phyloP scores from a whole-genome alignment of 2,329 filamentous ascomycete species.

The Xylariaceae sp. region DNA sequence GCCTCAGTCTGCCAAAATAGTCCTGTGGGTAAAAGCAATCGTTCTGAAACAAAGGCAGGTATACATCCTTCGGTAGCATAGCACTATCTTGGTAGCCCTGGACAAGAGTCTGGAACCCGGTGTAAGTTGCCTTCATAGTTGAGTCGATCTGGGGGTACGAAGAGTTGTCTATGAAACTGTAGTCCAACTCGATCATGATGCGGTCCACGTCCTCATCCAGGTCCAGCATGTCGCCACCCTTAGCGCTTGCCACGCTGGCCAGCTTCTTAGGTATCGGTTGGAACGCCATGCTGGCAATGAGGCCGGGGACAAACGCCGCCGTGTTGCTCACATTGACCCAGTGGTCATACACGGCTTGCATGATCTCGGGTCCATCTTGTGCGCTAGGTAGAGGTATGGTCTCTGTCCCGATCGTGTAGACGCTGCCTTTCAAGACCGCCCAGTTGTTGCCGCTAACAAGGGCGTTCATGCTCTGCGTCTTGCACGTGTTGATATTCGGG shows the following conservation, averaged over 20 bases:
- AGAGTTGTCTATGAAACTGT: conserved; percentile 42
- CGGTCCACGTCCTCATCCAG: conserved; percentile 47
- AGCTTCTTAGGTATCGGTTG: conserved; percentile 48
- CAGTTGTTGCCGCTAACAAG: conserved; percentile 54
- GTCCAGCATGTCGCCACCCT: conserved; percentile 48
- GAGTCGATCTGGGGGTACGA: conserved; percentile 42
- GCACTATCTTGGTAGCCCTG: conserved; percentile 42
- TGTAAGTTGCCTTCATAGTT: conserved; percentile 46
- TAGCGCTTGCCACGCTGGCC: conserved; percentile 39
- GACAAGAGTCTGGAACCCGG: conserved; percentile 41
- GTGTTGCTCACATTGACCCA: conserved; percentile 43
- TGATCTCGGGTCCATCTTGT: conserved; percentile 36
- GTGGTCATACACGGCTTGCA: conserved; percentile 41
- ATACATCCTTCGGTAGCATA: conserved; percentile 41
- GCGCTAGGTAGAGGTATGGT: conserved; percentile 43
- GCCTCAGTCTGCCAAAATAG: conserved; percentile 48
- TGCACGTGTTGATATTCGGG: conserved; percentile 50
- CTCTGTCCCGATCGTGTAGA: conserved; percentile 48
- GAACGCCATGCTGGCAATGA: conserved; percentile 45
- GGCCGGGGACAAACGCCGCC: conserved; percentile 33
- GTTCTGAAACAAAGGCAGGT: conserved; percentile 52
- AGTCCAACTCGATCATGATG: conserved; percentile 52
- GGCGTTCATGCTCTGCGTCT: conserved; percentile 54
- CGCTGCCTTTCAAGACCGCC: conserved; percentile 42
- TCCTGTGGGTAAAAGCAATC: conserved; percentile 50